Conservation (phyloP, 176 grass and related monocot genomes). For the Carex cristatella region DNA sequence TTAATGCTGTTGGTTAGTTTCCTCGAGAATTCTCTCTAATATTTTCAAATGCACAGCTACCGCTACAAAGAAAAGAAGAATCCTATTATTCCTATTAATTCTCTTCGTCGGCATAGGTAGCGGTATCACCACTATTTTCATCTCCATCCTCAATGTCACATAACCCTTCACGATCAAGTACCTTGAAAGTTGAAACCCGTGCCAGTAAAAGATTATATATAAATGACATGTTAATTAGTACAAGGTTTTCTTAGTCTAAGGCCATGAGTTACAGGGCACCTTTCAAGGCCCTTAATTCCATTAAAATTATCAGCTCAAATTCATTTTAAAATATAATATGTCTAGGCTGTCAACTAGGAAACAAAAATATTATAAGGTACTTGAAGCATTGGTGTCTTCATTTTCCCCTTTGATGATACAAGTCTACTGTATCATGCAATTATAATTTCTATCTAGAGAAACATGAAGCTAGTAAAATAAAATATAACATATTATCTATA, state of each 20-base stretch:
- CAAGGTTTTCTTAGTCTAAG: neutral
- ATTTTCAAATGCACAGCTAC: slow-evolving; percentile 14
- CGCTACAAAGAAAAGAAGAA: slow-evolving; percentile 7
- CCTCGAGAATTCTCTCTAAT: neutral
- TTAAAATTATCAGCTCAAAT: neutral
- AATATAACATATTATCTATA: too few relatives aligned
- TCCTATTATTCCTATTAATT: neutral
- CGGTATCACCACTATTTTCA: neutral
- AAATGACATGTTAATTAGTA: neutral
- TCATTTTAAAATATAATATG: neutral
- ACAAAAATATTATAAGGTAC: too few relatives aligned
- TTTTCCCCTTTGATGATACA: too few relatives aligned
- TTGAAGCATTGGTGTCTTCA: too few relatives aligned
- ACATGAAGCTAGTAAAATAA: too few relatives aligned
- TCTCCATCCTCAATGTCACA: neutral
- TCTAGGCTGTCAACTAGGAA: neutral
- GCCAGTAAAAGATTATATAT: neutral
- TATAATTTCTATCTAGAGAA: too few relatives aligned
- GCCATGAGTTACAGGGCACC: neutral
- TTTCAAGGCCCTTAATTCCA: neutral
- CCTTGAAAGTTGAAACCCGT: neutral
- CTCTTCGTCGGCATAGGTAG: neutral
- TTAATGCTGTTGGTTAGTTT: slow-evolving; percentile 20
- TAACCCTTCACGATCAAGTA: neutral
- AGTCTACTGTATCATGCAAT: too few relatives aligned